These are phyloP conservation scores for Canariomyces notabilis DNA, from an alignment of 2,329 filamentous ascomycete species.

Conservation along the genomic window DNA sequence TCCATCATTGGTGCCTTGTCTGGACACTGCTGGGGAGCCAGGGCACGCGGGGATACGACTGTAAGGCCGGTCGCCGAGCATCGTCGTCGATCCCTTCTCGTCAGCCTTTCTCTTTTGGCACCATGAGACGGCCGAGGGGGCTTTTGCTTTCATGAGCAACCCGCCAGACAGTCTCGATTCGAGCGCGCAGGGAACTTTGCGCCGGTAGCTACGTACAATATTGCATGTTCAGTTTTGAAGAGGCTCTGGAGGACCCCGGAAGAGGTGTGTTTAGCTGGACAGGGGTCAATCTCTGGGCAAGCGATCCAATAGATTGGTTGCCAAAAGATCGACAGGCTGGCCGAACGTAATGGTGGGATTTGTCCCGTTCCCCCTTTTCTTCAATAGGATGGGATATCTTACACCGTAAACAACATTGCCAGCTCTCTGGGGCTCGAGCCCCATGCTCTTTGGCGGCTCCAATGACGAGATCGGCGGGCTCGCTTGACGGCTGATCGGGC, in stretches of 20 bases:
- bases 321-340: slow-evolving; percentile 11
- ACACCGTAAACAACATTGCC: no score
- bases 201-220: background rate
- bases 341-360: slow-evolving; percentile 19
- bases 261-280: slow-evolving; percentile 21
- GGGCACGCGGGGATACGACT: no score
- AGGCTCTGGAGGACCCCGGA: slow-evolving; percentile 16
- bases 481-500: no score
- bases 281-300: slow-evolving; percentile 14
- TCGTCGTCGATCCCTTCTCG: background rate
- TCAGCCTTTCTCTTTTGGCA: no score
- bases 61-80: background rate
- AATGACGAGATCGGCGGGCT: no score
- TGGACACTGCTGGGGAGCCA: no score
- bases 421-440: no score
- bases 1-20: background rate
- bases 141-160: background rate
- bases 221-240: slow-evolving; percentile 11
- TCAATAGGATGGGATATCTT: no score
- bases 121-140: no score
- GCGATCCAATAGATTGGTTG: slow-evolving; percentile 20
- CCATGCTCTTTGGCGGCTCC: no score
- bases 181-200: background rate
- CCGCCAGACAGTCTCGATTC: slow-evolving; percentile 57
- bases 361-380: no score